Base-by-base conservation (phyloP, 257 asterid genomes). In the Penstemon eatonii region DNA sequence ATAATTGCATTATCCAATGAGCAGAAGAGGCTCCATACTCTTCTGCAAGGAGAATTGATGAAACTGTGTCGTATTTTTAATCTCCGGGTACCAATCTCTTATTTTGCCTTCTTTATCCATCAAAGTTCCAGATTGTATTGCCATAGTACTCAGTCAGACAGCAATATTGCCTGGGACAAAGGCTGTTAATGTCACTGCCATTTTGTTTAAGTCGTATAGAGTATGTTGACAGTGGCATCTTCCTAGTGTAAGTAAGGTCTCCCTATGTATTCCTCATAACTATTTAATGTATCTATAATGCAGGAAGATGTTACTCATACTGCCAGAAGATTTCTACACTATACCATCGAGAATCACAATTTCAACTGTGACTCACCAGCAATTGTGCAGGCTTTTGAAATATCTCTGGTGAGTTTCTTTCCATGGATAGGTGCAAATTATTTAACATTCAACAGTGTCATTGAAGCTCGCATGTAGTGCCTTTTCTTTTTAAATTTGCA, bases 341-440 rank as follows among this genome's bases (percentile, higher is more conserved):
- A 89, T 84, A 85, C 90, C 52, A 76, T 85, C 77, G 78, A 82
- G 83, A 88, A 82, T 76, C 86, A 81, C 68, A 82, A 72, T 37
- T 83, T 90, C 59, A 82, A 63, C 77, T 78, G 83, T 75, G 85
- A 83, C 75, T 81, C 89, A 8, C 74, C 74, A 38, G 66, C 82
- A 67, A 75, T 85, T 50, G 72, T 85, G 74, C 93, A 92, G 69
- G 96, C 98, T 70, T 79, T 92, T 75, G 89, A 84, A 81, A 68
- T 92, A 63, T 90, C 97, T 70, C 77, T 92, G 95, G 96, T 92
- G 25, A 73, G 95, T 82, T 69, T 55, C 60, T 79, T 67, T 38
- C 41, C 67, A 63, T 46, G 8, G 46, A 73, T 66, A 49, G 3
- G 33, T 25, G 62, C 46, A 7, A 15, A 49, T 41, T 42, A 42